Percentiles rank a stretch among this genome's conserved stretches.
Evolutionary conservation across 2,329 filamentous ascomycete genomes (phyloP).

Genomic region (Chrysosporium queenslandicum): DNA sequence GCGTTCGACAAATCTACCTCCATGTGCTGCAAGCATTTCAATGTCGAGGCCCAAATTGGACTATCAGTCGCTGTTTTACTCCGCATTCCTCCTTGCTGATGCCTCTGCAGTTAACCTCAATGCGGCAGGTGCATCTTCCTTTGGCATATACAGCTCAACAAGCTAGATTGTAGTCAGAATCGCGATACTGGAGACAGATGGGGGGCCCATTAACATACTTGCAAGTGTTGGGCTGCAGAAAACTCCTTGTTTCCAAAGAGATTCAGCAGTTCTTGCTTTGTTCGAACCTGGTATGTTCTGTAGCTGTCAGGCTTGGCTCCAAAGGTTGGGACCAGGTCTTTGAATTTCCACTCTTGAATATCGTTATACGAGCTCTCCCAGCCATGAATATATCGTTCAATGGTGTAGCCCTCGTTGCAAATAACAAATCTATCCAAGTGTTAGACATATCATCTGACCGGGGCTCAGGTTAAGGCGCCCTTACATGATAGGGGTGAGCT

Average conservation of each 20-base stretch:
- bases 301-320: constrained; percentile 48
- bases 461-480: constrained; percentile 24
- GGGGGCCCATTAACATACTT: constrained; percentile 22
- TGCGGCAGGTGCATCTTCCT: constrained; percentile 61
- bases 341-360: constrained; percentile 61
- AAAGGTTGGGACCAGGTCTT: constrained; percentile 56
- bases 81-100: constrained; percentile 54
- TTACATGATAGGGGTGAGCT: constrained; percentile 62
- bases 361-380: constrained; percentile 70
- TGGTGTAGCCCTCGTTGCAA: constrained; percentile 75
- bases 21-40: neutral
- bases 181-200: neutral
- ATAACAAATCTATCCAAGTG: constrained; percentile 51
- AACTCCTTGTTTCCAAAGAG: constrained; percentile 56
- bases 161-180: constrained; percentile 46
- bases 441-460: neutral
- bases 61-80: neutral
- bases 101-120: constrained; percentile 59
- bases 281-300: constrained; percentile 55
- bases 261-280: constrained; percentile 54
- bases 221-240: constrained; percentile 38
- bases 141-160: constrained; percentile 69
- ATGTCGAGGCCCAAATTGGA: too few species aligned
- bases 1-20: neutral
- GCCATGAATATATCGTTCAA: constrained; percentile 76